Evolutionary conservation across 345 rosid genomes (phyloP).

Genomic region (Trapa incisa): DNA sequence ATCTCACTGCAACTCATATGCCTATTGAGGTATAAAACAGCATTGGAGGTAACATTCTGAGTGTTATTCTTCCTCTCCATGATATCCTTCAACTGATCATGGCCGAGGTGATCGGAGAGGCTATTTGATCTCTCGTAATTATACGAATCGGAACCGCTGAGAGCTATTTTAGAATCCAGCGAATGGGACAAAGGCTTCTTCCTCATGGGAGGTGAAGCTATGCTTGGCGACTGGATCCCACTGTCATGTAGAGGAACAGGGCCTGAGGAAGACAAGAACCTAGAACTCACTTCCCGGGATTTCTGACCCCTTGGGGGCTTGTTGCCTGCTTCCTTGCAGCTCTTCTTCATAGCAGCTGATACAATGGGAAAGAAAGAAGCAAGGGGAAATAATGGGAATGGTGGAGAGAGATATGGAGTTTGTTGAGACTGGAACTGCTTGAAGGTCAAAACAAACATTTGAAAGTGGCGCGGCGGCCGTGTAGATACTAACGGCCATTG

Average conservation of each 20-base stretch:
- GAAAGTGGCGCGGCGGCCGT: conserved; percentile 50
- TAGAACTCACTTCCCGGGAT: conserved; percentile 53
- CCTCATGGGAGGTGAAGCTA: conserved; percentile 19
- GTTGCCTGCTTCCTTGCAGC: conserved; percentile 13
- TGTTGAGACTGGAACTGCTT: neutral
- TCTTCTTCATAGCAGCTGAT: conserved; percentile 24
- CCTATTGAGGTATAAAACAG: conserved; percentile 13
- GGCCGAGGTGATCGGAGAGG: conserved; percentile 41
- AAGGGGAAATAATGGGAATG: neutral
- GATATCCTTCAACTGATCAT: conserved; percentile 31
- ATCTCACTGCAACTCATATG: conserved; percentile 25
- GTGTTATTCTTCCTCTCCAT: conserved; percentile 18
- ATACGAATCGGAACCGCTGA: conserved; percentile 14
- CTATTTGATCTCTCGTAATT: conserved; percentile 23
- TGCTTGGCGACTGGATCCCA: conserved; percentile 23
- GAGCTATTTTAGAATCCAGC: conserved; percentile 13
- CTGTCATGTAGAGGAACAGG: conserved; percentile 24
- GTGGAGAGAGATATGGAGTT: conserved; percentile 3
- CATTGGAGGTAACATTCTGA: conserved; percentile 3
- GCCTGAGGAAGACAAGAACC: conserved; percentile 43
- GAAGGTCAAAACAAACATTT: conserved; percentile 24
- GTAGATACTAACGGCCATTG: conserved; percentile 11
- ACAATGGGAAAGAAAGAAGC: conserved; percentile 1
- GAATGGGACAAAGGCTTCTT: conserved; percentile 12
- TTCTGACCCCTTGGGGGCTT: conserved; percentile 30